Evolutionary conservation across 805 yeast genomes (phyloP), one percentile per base, ranked within the genome.

Genomic region (Nakazawaea pomicola): DNA sequence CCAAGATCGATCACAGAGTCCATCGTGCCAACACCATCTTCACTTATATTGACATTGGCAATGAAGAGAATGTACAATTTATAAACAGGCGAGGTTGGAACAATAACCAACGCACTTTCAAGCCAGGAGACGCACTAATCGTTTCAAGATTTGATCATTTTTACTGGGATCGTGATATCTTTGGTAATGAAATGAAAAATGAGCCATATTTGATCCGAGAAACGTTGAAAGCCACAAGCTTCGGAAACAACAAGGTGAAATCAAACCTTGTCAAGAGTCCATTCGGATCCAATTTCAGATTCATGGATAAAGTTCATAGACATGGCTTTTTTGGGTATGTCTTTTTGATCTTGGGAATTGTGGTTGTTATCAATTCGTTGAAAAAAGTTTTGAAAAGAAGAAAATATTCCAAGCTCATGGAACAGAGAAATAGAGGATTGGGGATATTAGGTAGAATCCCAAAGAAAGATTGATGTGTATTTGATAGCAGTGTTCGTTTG

Each of bases 81-180:
- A 54, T 68, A 4, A 33, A 50, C 3, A 32, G 46, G 11, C 45
- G 51, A 41, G 52, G 47, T 9, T 70, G 78, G 74, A 60, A 62
- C 11, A 54, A 64, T 23, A 54, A 65, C 29, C 47, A 58, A 1
- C 49, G 54, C n/a, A 41, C 51, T 0, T 69, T 62, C 46, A 45
- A 56, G 8, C 54, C 61, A 2, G 91, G 90, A 5, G 86, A 83
- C 54, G 64, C 76, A 0, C 51, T 84, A 1, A 56, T 84, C 2
- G 58, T 81, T 2, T 61, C 68, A 24, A 69, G 69, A 47, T 69
- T 55, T 44, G 51, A 46, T 6, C 44, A 48, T 18, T 21, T 18
- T 44, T 68, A 53, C 44, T 64, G 61, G 46, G 64, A 60, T 29
- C 44, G 35, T 2, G 65, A 61, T 46, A 41, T 60, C 3, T 41